Base-by-base conservation (phyloP, 2,329 filamentous ascomycete genomes). In the Xylariaceae sp. region DNA sequence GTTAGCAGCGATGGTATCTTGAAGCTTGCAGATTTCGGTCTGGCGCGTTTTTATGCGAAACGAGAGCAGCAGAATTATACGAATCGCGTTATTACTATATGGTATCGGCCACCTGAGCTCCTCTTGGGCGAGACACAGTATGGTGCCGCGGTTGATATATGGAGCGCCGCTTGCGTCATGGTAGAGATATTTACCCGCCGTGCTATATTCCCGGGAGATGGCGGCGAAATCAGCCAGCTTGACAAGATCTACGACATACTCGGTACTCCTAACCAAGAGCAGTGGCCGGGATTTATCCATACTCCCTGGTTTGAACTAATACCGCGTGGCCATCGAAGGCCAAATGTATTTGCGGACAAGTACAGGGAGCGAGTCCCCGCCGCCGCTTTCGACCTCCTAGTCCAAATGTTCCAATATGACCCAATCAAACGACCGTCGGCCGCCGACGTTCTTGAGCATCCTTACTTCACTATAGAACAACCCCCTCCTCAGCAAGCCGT, bases 291-390 rank as follows among this genome's bases (percentile, higher is more conserved):
- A 8, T 81, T 97, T 18, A 79, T 87, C n/a, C 88, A 96, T 53
- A 94, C 96, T 84, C 89, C 92, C 10, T 99, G 94, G 94, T 97
- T 95, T 67, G 89, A 96, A 70, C 81, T 99, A 15, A 80, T 99
- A 60, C 81, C 91, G 13, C 92, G 92, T 1, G 83, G 81, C 1
- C 85, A 88, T 60, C 84, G 86, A 56, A 83, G 85, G 59, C 81
- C 84, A 39, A 88, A 84, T 57, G 79, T 86, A 1, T 96, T 99
- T 67, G 85, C 85, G 32, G 87, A 95, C 29, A 88, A 87, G 65
- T 99, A 96, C 69, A 81, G 81, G 61, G 85, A 90, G 30, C 79
- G 84, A 44, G 75, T 97, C 13, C 89, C 89, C 0, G 81, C 87
- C 0, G 87, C 86, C 39, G 92, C 90, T 2, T 90, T 95, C 65